These are phyloP conservation scores for Lepidium campestre DNA, from an alignment of 441 rosid genomes.

Conservation along the genomic window DNA sequence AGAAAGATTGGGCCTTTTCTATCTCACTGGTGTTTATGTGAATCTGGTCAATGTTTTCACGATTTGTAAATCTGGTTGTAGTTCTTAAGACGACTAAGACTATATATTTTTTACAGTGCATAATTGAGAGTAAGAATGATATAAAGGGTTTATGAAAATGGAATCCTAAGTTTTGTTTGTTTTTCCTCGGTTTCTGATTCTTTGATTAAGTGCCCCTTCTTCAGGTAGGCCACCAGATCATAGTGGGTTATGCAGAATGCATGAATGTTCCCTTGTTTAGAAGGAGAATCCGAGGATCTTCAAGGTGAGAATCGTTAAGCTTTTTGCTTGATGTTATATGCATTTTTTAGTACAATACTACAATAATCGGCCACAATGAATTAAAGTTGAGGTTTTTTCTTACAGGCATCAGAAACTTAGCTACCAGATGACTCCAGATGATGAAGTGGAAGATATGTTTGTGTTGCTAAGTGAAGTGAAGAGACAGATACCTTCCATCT, in stretches of 20 bases:
- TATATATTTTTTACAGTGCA: background rate
- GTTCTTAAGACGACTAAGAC: background rate
- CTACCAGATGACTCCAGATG: slow-evolving; percentile 69
- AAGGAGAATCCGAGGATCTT: slow-evolving; percentile 77
- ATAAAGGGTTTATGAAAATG: background rate
- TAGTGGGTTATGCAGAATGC: slow-evolving; percentile 83
- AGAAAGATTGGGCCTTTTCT: background rate
- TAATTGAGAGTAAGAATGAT: background rate
- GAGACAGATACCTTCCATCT: slow-evolving; percentile 69
- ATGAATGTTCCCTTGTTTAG: slow-evolving; percentile 87
- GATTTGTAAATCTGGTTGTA: background rate
- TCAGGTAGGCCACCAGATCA: slow-evolving; percentile 92
- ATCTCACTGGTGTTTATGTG: background rate
- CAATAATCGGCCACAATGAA: background rate
- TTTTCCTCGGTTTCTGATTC: background rate
- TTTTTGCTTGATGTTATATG: slow-evolving; percentile 2
- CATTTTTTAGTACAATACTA: background rate
- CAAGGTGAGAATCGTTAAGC: slow-evolving; percentile 50
- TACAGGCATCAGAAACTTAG: slow-evolving; percentile 68
- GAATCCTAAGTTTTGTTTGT: background rate
- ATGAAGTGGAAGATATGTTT: slow-evolving; percentile 98
- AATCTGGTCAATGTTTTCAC: background rate
- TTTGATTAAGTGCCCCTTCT: background rate
- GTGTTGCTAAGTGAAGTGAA: slow-evolving; percentile 72
- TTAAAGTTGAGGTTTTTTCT: background rate